Evolutionary conservation across 2,329 filamentous ascomycete species (phyloP).

Genomic region (Pezicula carpinea): DNA sequence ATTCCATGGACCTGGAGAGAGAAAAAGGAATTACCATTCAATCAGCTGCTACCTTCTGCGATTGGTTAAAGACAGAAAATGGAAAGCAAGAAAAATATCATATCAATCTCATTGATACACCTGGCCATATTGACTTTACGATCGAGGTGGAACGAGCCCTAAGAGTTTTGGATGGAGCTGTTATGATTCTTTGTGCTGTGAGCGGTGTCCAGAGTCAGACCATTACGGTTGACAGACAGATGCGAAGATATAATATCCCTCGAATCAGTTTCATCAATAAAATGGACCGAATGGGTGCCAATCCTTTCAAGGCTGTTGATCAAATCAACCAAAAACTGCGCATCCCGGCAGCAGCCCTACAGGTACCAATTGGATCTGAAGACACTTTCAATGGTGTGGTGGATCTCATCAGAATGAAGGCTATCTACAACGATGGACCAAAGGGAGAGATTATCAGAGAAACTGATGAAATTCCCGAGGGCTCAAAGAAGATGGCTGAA

Average conservation of each 20-base stretch:
- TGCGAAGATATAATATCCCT: constrained; percentile 96
- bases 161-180: constrained; percentile 89
- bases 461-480: constrained; percentile 77
- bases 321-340: constrained; percentile 97
- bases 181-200: constrained; percentile 97
- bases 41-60: constrained; percentile 94
- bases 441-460: constrained; percentile 73
- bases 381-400: constrained; percentile 91
- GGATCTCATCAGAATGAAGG: constrained; percentile 86
- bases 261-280: constrained; percentile 97
- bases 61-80: constrained; percentile 86
- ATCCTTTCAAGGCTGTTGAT: constrained; percentile 95
- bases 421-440: constrained; percentile 85
- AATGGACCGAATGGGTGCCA: constrained; percentile 98
- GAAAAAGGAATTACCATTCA: constrained; percentile 99
- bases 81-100: constrained; percentile 89
- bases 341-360: constrained; percentile 86
- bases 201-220: constrained; percentile 97
- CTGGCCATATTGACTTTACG: constrained; percentile 97
- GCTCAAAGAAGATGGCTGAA: constrained; percentile 68
- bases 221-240: constrained; percentile 96
- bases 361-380: constrained; percentile 90
- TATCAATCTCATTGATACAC: constrained; percentile 97
- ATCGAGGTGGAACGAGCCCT: constrained; percentile 97
- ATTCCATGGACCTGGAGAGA: constrained; percentile 97